A percentile compares a stretch with the other conserved stretches of the same genome.
phyloP scores from a whole-genome alignment of 768 basidiomycete genomes.

The Boletus coccyginus region DNA sequence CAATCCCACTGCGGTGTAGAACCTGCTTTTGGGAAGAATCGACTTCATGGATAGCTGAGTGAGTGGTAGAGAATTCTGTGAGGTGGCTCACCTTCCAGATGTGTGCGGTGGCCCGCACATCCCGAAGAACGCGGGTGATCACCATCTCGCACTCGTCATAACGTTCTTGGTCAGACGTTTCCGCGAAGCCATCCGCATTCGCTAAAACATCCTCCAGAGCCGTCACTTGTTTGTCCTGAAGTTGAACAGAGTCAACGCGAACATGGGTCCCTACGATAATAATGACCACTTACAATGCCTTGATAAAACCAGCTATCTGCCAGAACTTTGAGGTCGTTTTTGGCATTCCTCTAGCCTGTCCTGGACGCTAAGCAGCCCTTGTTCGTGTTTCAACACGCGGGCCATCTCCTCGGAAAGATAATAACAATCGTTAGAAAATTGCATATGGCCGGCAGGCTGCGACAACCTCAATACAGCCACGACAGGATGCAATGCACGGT shows the following conservation, averaged over 20 bases:
- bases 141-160: constrained; percentile 76
- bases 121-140: constrained; percentile 57
- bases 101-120: constrained; percentile 61
- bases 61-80: background rate
- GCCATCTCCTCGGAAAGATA: constrained; percentile 57
- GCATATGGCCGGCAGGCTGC: constrained; percentile 57
- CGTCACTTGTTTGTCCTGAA: constrained; percentile 23
- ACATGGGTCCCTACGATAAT: background rate
- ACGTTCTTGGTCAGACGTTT: constrained; percentile 66
- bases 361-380: constrained; percentile 31
- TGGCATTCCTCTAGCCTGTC: constrained; percentile 53
- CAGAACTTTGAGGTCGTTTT: constrained; percentile 48
- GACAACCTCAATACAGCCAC: constrained; percentile 47
- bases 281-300: constrained; percentile 52
- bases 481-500: constrained; percentile 75
- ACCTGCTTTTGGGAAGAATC: constrained; percentile 67
- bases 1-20: constrained; percentile 68
- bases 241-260: background rate
- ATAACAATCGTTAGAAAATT: constrained; percentile 78
- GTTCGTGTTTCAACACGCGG: constrained; percentile 26
- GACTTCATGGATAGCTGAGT: constrained; percentile 39
- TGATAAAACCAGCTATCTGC: constrained; percentile 71
- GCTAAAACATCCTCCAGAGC: constrained; percentile 42
- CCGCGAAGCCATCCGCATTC: constrained; percentile 62
- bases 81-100: constrained; percentile 65